Evolutionary conservation across 225 moss, liverwort and hornwort genomes (phyloP), one percentile per base, ranked within the genome.

Genomic region (Physcomitrellopsis africana): DNA sequence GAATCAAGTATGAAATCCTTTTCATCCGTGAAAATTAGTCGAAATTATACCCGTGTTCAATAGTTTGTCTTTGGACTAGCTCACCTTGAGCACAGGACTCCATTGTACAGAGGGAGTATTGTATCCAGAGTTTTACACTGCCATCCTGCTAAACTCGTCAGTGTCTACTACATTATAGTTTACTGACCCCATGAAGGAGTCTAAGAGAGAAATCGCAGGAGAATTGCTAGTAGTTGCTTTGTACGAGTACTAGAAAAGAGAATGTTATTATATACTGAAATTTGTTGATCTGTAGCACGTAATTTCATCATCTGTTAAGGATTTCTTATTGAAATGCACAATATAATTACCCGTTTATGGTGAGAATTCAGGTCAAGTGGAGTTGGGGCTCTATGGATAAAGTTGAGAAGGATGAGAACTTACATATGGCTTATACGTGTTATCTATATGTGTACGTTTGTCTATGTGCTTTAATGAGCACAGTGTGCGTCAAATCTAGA

Each of bases 41-140:
- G 68, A 74, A 57, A 37, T 4, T 5, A 59, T 23, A 58, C 64
- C 17, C 15, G 63, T 72, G 66, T 78, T 63, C 26, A 68, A 58
- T 76, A 78, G 76, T 68, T 69, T 61, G 3, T 15, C 15, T 55
- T 68, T 81, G 81, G 81, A 45, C 56, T 26, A 72, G 61, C 81
- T 81, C 81, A 46, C 58, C 67, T 75, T 68, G 67, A 78, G 81
- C 72, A 64, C 15, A 73, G 57, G 49, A 73, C 51, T 77, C 62
- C 85, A 63, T 66, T 80, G 83, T 80, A 77, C 76, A 81, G 76
- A 62, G 76, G 70, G 82, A 74, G 79, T 79, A 10, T 29, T 60
- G 19, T 15, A 48, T 73, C 70, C 72, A 76, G 82, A 85, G 77
- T 69, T 82, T 58, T 83, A 85, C 60, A 76, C 76, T 85, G 75